Base-by-base conservation (phyloP, 2,329 filamentous ascomycete genomes). In the Fusarium zealandicum region DNA sequence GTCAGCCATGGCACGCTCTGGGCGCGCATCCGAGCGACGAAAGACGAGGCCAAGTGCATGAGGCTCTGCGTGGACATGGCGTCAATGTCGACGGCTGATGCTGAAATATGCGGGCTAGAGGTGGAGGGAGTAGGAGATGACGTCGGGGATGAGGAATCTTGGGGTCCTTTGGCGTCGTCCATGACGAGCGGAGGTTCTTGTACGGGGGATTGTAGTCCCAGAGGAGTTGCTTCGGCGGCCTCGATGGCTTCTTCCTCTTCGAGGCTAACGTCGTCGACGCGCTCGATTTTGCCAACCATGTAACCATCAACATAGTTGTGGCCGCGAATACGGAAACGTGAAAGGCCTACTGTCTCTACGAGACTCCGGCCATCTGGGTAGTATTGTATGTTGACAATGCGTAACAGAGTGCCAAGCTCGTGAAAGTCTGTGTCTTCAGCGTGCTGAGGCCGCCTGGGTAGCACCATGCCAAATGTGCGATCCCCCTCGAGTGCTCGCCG, bases 401-500 rank as follows among this genome's bases (percentile, higher is more conserved):
- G 84, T 16, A 96, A 76, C 32, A 96, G 74, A 0, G 92, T 96
- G 1, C 93, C 93, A 41, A 93, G 86, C 63, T 89, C 82, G 69
- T 86, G 82, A 65, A 93, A 96, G 8, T 71, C 63, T 1, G 66
- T 56, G 27, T 73, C 73, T 2, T 59, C 64, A 2, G 65, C 38
- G 2, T 60, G 47, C 75, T 77, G 51, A 59, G 71, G 40, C 75
- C 83, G 77, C 62, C 88, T 90, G 58, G 87, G 86, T 68, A 90
- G 82, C 14, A 96, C 82, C 90, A 96, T 96, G 18, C 93, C 93
- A 68, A 97, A 96, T 18, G 85, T 90, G 12, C 84, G 80, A 55
- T 89, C 84, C 0, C 86, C 85, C 58, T 92, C 88, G 46, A 96
- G 77, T 0, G 86, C 89, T 30, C 92, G 84, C 39, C 89, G 83